Evolutionary conservation across 148 eudicot genomes (phyloP).

Genomic region (Rhododendron kiyosumense): DNA sequence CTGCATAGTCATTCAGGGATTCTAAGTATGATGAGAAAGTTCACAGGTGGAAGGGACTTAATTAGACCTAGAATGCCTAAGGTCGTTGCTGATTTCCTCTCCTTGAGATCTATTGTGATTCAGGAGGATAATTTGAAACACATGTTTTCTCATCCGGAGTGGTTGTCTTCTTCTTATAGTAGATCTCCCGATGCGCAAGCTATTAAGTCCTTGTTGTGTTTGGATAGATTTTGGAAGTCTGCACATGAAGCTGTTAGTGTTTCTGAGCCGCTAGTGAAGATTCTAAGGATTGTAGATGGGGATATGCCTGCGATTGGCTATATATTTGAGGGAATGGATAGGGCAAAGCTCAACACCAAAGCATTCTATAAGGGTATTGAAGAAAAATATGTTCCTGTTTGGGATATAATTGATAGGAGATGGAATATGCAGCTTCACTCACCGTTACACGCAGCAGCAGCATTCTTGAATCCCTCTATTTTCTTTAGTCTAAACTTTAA

Average conservation of each 20-base stretch:
- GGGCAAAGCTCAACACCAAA: constrained; percentile 28
- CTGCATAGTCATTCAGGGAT: constrained; percentile 26
- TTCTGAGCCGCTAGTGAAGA: constrained; percentile 34
- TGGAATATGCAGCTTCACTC: constrained; percentile 34
- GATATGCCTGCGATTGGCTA: constrained; percentile 47
- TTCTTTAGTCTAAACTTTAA: constrained; percentile 27
- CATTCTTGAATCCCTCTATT: constrained; percentile 38
- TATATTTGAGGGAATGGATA: constrained; percentile 35
- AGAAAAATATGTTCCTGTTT: constrained; percentile 31
- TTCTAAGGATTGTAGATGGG: constrained; percentile 37
- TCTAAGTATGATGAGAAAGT: constrained; percentile 28
- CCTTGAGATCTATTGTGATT: constrained; percentile 26
- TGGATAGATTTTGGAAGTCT: constrained; percentile 32
- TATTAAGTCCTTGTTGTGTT: constrained; percentile 21
- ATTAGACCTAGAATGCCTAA: constrained; percentile 25
- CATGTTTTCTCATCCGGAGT: constrained; percentile 33
- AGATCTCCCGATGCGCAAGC: constrained; percentile 23
- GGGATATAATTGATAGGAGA: constrained; percentile 37
- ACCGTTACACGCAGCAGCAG: constrained; percentile 30
- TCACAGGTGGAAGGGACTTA: constrained; percentile 33
- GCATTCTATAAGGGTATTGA: constrained; percentile 25
- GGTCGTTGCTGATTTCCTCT: constrained; percentile 23
- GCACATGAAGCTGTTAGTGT: constrained; percentile 30
- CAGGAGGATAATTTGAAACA: constrained; percentile 35
- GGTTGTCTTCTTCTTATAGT: constrained; percentile 24